A percentile compares a stretch with the other conserved stretches of the same genome.
Evolutionary conservation across 768 basidiomycete species (phyloP).

Genomic region (Leccinum aurantiacum): DNA sequence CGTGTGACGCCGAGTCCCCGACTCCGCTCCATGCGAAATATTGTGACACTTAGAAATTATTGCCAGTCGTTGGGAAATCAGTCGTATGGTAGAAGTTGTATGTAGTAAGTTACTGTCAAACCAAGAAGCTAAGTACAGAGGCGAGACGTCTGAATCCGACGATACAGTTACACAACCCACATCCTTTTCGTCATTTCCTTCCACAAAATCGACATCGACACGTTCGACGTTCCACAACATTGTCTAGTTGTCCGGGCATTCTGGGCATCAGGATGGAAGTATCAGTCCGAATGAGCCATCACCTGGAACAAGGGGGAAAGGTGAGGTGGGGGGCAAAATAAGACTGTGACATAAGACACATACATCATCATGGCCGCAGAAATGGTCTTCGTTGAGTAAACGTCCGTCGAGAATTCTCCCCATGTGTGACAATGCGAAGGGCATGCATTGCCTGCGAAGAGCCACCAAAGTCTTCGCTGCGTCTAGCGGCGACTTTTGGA

Average conservation of each 20-base stretch:
- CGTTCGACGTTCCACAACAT: background rate
- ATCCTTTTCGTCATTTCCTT: background rate
- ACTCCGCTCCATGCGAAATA: too few relatives aligned
- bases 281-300: background rate
- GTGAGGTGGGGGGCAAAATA: background rate
- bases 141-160: too few relatives aligned
- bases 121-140: background rate
- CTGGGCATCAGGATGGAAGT: background rate
- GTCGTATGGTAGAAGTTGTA: too few relatives aligned
- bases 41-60: too few relatives aligned
- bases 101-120: too few relatives aligned
- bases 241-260: background rate
- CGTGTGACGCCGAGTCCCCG: too few relatives aligned
- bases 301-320: background rate
- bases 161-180: background rate
- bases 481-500: slow-evolving; percentile 36
- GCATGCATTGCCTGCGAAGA: slow-evolving; percentile 41
- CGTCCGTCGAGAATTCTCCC: slow-evolving; percentile 39
- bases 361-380: background rate
- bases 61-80: too few relatives aligned
- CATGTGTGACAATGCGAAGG: slow-evolving; percentile 40
- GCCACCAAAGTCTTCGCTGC: slow-evolving; percentile 22
- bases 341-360: background rate
- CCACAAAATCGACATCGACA: background rate
- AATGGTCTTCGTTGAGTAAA: slow-evolving; percentile 18